Percentiles rank a stretch among this genome's conserved stretches.
phyloP scores from a whole-genome alignment of 352 stramenopile species.

The Phytophthora aleatoria region DNA sequence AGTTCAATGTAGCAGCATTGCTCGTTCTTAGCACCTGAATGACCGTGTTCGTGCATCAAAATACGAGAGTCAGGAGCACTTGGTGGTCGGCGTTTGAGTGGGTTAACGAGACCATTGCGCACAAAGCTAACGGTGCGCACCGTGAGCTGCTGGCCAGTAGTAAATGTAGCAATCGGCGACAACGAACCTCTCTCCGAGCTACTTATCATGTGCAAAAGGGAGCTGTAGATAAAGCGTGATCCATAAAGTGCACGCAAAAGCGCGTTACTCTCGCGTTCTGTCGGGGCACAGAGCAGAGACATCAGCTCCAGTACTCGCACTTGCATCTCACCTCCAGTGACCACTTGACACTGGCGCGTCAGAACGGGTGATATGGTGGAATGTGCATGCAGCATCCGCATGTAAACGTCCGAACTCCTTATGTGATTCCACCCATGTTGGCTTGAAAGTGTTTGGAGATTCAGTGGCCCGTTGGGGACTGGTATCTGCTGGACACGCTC shows the following conservation, averaged over 20 bases:
- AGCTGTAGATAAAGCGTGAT: conserved; percentile 40
- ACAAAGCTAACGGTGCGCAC: conserved; percentile 16
- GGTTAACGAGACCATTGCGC: neutral
- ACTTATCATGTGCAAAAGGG: conserved; percentile 27
- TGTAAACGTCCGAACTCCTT: conserved; percentile 23
- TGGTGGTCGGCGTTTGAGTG: neutral
- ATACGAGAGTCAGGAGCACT: neutral
- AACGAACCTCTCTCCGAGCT: conserved; percentile 12
- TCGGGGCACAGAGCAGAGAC: conserved; percentile 28
- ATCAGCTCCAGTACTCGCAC: conserved; percentile 16
- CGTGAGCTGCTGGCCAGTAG: conserved; percentile 21
- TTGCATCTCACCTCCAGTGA: conserved; percentile 23
- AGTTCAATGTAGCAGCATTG: conserved; percentile 38
- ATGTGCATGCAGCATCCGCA: neutral
- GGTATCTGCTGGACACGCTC: conserved; percentile 23
- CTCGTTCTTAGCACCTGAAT: conserved; percentile 21
- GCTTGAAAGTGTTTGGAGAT: conserved; percentile 13
- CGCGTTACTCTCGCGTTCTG: conserved; percentile 36
- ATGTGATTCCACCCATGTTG: conserved; percentile 24
- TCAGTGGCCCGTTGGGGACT: conserved; percentile 15
- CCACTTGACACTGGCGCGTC: conserved; percentile 21
- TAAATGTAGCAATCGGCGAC: neutral
- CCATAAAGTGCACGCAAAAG: conserved; percentile 21
- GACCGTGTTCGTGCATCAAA: neutral
- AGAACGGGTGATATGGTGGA: neutral